These are phyloP conservation scores for Cercospora sp. DNA, from an alignment of 2,329 filamentous ascomycete genomes.

Conservation along the genomic window DNA sequence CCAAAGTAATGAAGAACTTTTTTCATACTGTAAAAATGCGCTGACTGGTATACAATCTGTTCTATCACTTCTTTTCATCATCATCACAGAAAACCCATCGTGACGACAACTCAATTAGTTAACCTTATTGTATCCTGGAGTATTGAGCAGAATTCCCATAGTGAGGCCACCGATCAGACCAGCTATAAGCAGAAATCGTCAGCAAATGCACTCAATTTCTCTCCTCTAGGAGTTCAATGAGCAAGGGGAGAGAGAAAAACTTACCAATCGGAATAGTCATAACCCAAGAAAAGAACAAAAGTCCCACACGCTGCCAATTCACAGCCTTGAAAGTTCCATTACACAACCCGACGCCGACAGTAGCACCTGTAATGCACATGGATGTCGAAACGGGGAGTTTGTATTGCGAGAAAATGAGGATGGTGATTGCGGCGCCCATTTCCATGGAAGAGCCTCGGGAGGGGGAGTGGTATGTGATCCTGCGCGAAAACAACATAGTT, in stretches of 20 bases:
- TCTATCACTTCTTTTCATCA: neutral
- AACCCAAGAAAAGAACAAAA: conserved; percentile 62
- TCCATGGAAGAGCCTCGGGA: conserved; percentile 61
- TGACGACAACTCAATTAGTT: neutral
- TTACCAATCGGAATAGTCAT: conserved; percentile 53
- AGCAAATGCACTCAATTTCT: neutral
- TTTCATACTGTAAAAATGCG: too few relatives aligned
- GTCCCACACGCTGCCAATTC: conserved; percentile 62
- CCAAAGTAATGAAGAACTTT: too few relatives aligned
- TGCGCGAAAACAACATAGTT: conserved; percentile 24
- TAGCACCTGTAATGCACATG: conserved; percentile 62
- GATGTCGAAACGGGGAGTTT: conserved; percentile 63
- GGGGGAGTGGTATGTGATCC: conserved; percentile 60
- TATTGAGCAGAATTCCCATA: conserved; percentile 54
- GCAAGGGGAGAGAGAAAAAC: neutral
- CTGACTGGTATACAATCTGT: neutral
- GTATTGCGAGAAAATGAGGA: conserved; percentile 63
- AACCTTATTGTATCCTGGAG: conserved; percentile 11
- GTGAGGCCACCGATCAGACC: conserved; percentile 54
- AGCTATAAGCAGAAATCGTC: neutral
- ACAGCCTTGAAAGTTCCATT: conserved; percentile 58
- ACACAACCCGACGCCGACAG: conserved; percentile 61
- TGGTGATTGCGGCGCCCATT: conserved; percentile 58
- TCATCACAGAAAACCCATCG: neutral
- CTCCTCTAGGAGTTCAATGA: too few relatives aligned